These are phyloP conservation scores for Metarhizium album DNA, from an alignment of 2,329 filamentous ascomycete species.

Conservation along the genomic window DNA sequence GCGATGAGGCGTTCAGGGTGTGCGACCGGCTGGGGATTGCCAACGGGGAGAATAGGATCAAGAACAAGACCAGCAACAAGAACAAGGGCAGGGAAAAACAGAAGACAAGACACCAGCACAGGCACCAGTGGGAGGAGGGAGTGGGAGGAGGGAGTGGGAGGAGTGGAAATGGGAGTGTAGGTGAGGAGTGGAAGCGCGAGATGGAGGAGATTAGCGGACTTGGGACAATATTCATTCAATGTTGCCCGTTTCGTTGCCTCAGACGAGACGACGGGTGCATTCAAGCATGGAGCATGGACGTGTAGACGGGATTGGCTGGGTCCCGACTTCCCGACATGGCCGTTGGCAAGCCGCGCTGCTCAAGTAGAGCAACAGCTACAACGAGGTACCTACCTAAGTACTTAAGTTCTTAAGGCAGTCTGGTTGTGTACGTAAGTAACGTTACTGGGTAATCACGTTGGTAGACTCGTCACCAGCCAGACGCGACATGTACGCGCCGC, in stretches of 20 bases:
- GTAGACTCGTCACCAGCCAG: too few relatives aligned
- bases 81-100: background rate
- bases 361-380: too few relatives aligned
- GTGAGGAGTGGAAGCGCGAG: background rate
- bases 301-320: background rate
- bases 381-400: too few relatives aligned
- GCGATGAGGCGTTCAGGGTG: background rate
- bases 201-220: background rate
- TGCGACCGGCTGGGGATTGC: background rate
- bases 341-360: too few relatives aligned
- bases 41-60: background rate
- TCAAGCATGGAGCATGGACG: too few relatives aligned
- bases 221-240: background rate
- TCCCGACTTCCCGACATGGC: too few relatives aligned
- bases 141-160: background rate
- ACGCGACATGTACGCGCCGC: too few relatives aligned
- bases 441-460: too few relatives aligned
- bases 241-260: background rate
- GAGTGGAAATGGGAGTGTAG: too few relatives aligned
- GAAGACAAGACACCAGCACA: background rate
- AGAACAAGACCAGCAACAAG: background rate
- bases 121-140: background rate
- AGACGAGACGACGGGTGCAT: background rate
- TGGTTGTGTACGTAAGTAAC: too few relatives aligned
- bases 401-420: too few relatives aligned